Base-by-base conservation (phyloP, 2,329 filamentous ascomycete species). In the Fusarium caatingaense region DNA sequence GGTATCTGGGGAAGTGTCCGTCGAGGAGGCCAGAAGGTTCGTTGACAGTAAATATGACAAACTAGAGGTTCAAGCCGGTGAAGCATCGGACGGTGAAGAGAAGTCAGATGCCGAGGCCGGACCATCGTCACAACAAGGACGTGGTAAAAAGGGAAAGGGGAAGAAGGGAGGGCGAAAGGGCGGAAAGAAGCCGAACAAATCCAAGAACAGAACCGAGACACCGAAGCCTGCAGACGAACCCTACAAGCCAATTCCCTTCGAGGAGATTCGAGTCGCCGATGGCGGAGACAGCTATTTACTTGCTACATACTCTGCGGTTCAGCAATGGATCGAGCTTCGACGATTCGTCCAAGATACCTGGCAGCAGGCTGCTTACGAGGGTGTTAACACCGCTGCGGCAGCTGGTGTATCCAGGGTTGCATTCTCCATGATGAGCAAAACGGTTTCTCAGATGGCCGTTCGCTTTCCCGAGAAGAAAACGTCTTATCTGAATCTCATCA, bases 371-470 rank as follows among this genome's bases (percentile, higher is more conserved):
- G 79, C 82, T 2, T 84, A 85, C 56, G 63, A 79, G 2, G 78
- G 76, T 6, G 75, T 85, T 16, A 86, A 86, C 63, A 77, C 76
- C 45, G 84, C 82, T 3, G 77, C 83, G n/a, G 84, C 83, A 3
- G 83, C 80, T 2, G 71, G 79, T 1, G 23, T 84, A 25, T 82
- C 80, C 8, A 83, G 80, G 47, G 55, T 83, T 9, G 82, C 82
- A 16, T 72, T 85, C 21, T 74, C 74, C 15, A 82, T 83, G 77
- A 67, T 86, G 25, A 78, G 82, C 54, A 74, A 78, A 49, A 76
- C 78, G 2, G 78, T 79, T 49, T 66, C 75, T 1, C 69, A 68
- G 9, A 82, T 86, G 1, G 84, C 83, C 56, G 64, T 80, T 20
- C 81, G 86, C 28, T 86, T 85, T 44, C 80, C 83, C 2, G 83